Evolutionary conservation across 106 monocot genomes (phyloP), one percentile per base, ranked within the genome.

Genomic region (Dioscorea alata): DNA sequence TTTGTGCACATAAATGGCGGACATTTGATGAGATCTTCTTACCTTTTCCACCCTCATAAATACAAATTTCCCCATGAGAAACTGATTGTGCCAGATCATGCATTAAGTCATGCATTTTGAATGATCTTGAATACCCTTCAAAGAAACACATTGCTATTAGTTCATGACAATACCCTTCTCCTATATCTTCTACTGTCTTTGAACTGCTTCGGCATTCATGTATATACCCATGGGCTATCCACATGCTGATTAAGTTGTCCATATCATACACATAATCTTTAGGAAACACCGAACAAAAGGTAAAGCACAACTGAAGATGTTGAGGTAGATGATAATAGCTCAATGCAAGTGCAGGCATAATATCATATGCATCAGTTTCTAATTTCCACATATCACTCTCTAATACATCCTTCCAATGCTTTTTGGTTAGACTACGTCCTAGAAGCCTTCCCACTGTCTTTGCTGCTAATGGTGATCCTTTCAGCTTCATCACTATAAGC

Each of bases 381-480:
- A 60, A 12, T 12, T 72, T 23, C 64, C 64, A 60, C 15, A 78
- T 50, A 12, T 62, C 63, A 18, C 32, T 68, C 21, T 52, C 10
- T 18, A 70, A 48, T 19, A 85, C 65, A 17, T 21, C 50, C 15
- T 33, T 68, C 85, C 85, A 81, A 15, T 71, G 4, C 0, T 54
- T 23, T 10, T 28, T 20, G 25, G 52, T 24, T 16, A 75, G 17
- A 1, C 72, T 51, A 0, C 12, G 2, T 15, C 52, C 31, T 4
- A 81, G 59, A 8, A 57, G 23, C 2, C 57, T 18, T 33, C 80
- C 84, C 0, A 84, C 13, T 18, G 79, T 76, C 57, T 65, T 84
- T 34, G 72, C 79, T 34, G 79, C 79, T 10, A 84, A 33, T 0
- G 83, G 83, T 14, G 63, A 52, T 8, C 83, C 79, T 4, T 75